Evolutionary conservation across 164 flowering plant species (phyloP).

Genomic region (Euptelea pleiosperma): DNA sequence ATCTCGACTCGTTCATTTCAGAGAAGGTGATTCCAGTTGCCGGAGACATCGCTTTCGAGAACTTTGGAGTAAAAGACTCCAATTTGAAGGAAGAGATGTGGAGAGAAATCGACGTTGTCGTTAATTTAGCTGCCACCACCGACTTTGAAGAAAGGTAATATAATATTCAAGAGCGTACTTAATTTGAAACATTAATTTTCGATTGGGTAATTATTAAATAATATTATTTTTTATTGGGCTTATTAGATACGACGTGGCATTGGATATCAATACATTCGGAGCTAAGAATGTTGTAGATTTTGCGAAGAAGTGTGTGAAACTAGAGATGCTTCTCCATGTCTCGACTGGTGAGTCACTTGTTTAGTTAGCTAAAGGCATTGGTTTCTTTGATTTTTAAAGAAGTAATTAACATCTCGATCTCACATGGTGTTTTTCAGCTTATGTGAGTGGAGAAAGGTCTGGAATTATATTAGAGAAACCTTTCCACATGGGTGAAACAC

Average conservation of each 20-base stretch:
- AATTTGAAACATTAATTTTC: neutral
- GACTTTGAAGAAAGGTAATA: slow-evolving; percentile 55
- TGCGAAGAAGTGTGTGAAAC: slow-evolving; percentile 49
- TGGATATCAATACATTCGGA: slow-evolving; percentile 54
- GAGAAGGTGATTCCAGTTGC: slow-evolving; percentile 40
- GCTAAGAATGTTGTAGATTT: slow-evolving; percentile 48
- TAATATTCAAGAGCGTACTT: too few species aligned
- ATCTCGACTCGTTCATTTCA: slow-evolving; percentile 30
- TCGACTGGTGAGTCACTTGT: slow-evolving; percentile 44
- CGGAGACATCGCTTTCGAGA: slow-evolving; percentile 44
- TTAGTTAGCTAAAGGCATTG: neutral
- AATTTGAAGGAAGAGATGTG: slow-evolving; percentile 37
- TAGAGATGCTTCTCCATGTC: slow-evolving; percentile 48
- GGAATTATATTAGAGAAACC: slow-evolving; percentile 56
- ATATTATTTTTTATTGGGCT: too few species aligned
- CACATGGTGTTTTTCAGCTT: slow-evolving; percentile 35
- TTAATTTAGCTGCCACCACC: slow-evolving; percentile 64
- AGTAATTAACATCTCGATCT: too few species aligned
- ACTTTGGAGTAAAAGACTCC: slow-evolving; percentile 43
- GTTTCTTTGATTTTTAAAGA: neutral
- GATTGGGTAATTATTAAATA: neutral
- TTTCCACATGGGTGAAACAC: slow-evolving; percentile 46
- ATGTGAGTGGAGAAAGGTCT: slow-evolving; percentile 50
- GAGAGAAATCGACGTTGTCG: slow-evolving; percentile 38
- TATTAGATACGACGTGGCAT: slow-evolving; percentile 61